Conservation (phyloP, 768 basidiomycete genomes). For the Rhizopogon rudus region DNA sequence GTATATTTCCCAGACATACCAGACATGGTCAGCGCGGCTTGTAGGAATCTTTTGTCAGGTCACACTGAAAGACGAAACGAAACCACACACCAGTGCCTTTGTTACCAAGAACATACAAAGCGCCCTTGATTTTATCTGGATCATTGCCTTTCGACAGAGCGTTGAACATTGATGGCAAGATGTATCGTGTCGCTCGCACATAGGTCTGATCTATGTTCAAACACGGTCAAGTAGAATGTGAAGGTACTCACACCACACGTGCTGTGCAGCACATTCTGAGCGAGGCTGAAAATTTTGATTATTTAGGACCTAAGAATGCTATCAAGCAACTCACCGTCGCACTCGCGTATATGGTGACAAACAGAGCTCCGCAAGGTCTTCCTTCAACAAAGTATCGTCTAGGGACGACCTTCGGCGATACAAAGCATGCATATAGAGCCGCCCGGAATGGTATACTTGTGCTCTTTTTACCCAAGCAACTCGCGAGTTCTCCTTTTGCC, state of each 20-base stretch:
- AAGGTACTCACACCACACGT: constrained; percentile 52
- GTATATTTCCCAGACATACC: constrained; percentile 37
- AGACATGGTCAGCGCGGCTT: constrained; percentile 65
- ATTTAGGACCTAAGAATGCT: background rate
- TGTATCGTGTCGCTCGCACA: constrained; percentile 63
- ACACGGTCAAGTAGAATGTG: background rate
- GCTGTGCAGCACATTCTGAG: constrained; percentile 60
- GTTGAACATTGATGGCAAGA: constrained; percentile 55
- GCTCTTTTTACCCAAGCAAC: constrained; percentile 73
- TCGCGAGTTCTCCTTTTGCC: constrained; percentile 74
- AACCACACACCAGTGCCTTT: constrained; percentile 56
- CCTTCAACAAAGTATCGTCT: constrained; percentile 61
- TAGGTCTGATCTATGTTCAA: constrained; percentile 45
- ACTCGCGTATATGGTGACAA: constrained; percentile 78
- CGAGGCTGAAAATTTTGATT: constrained; percentile 42
- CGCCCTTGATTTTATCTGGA: constrained; percentile 94
- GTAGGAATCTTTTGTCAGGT: background rate
- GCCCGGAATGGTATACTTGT: constrained; percentile 70
- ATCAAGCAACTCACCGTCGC: constrained; percentile 46
- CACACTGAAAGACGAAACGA: background rate
- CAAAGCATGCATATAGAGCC: constrained; percentile 72
- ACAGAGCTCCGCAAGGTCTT: constrained; percentile 67
- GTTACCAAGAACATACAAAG: constrained; percentile 74
- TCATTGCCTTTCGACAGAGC: constrained; percentile 71
- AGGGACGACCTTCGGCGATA: constrained; percentile 69